phyloP scores from a whole-genome alignment of 306 rosid genomes.

The Arachis hypogaea region DNA sequence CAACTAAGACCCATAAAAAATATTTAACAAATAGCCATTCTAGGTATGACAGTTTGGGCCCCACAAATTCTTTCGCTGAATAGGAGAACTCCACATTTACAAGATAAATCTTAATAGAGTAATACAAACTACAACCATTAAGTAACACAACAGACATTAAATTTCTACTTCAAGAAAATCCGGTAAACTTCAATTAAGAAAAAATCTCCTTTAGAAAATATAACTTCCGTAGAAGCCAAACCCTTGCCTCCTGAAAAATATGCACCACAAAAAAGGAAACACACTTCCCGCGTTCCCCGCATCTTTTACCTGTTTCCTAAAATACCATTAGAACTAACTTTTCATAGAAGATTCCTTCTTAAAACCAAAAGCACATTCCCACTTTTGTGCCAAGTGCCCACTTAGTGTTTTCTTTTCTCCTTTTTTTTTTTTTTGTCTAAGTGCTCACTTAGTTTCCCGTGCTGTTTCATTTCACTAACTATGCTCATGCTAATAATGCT shows the following conservation, averaged over 20 bases:
- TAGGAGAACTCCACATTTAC: slow-evolving; percentile 10
- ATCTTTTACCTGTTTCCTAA: slow-evolving; percentile 15
- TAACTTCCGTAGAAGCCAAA: neutral
- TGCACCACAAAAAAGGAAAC: neutral
- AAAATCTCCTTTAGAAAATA: neutral
- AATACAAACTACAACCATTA: slow-evolving; percentile 13
- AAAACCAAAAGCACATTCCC: slow-evolving; percentile 5
- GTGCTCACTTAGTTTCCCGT: neutral
- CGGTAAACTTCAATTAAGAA: neutral
- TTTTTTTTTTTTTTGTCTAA: neutral
- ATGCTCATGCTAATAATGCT: neutral
- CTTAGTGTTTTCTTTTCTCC: too few relatives aligned
- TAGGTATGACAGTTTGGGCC: neutral
- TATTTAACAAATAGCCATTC: neutral
- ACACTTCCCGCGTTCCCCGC: neutral
- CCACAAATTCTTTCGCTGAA: slow-evolving; percentile 10
- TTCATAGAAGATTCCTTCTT: neutral
- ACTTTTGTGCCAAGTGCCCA: neutral
- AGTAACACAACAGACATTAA: neutral
- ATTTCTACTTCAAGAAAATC: slow-evolving; percentile 6
- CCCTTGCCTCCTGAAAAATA: slow-evolving; percentile 3
- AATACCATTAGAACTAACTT: neutral
- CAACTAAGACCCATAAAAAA: neutral
- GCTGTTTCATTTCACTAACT: slow-evolving; percentile 13
- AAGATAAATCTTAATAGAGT: slow-evolving; percentile 10